These are phyloP conservation scores for Ogataea corticis DNA, from an alignment of 805 yeast species.

Conservation along the genomic window DNA sequence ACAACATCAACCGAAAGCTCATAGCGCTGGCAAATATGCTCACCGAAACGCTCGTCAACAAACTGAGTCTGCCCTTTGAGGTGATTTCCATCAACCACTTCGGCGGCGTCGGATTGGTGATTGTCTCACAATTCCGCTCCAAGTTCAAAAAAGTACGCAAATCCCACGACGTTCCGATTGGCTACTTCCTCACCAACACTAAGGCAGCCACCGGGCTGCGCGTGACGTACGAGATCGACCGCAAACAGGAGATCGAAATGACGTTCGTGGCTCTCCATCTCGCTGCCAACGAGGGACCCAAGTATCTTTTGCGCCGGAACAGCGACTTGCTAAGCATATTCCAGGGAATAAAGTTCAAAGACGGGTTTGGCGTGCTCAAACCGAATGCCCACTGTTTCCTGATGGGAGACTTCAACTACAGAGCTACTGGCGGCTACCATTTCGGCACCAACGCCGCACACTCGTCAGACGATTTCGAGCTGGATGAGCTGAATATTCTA, in stretches of 20 bases:
- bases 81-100: slow-evolving; percentile 44
- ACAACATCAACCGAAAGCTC: slow-evolving; percentile 39
- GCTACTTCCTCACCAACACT: slow-evolving; percentile 58
- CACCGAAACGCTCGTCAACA: slow-evolving; percentile 35
- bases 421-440: slow-evolving; percentile 42
- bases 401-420: slow-evolving; percentile 85
- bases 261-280: slow-evolving; percentile 75
- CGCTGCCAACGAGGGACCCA: slow-evolving; percentile 73
- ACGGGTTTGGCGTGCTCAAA: slow-evolving; percentile 53
- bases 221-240: slow-evolving; percentile 35
- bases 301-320: slow-evolving; percentile 50
- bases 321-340: slow-evolving; percentile 50
- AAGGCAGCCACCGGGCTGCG: slow-evolving; percentile 77
- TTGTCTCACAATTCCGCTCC: slow-evolving; percentile 43
- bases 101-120: slow-evolving; percentile 60
- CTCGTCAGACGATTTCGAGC: slow-evolving; percentile 18
- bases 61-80: slow-evolving; percentile 41
- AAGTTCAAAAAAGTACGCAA: slow-evolving; percentile 22
- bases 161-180: slow-evolving; percentile 47
- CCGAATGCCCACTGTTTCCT: slow-evolving; percentile 63
- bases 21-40: slow-evolving; percentile 38
- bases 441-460: slow-evolving; percentile 2
- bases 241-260: slow-evolving; percentile 34
- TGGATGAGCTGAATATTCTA: slow-evolving; percentile 53
- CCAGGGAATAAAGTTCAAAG: slow-evolving; percentile 56